A percentile compares a stretch with the other conserved stretches of the same genome.
Conservation (phyloP, 2,329 filamentous ascomycete species). For the Neofusicoccum cordaticola region DNA sequence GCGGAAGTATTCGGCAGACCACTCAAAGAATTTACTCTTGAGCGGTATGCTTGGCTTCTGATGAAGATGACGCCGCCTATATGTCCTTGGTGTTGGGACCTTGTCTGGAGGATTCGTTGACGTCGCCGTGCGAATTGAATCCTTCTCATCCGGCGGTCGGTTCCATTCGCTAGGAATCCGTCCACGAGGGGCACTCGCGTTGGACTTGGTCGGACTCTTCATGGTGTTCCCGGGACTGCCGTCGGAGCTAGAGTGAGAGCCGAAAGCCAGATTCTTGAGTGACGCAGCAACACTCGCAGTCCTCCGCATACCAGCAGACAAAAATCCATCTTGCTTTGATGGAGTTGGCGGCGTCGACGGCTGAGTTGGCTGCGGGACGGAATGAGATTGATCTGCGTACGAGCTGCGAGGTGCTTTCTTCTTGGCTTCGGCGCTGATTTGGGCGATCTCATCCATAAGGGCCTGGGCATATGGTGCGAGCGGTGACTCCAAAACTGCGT, state of each 20-base stretch:
- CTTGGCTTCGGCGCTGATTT: conserved; percentile 35
- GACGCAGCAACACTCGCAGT: conserved; percentile 63
- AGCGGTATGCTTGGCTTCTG: conserved; percentile 68
- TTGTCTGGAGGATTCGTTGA: conserved; percentile 68
- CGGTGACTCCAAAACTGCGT: conserved; percentile 72
- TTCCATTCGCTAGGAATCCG: conserved; percentile 58
- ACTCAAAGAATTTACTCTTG: conserved; percentile 81
- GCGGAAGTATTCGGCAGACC: conserved; percentile 95
- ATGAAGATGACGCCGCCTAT: conserved; percentile 59
- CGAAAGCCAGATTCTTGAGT: conserved; percentile 59
- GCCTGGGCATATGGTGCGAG: conserved; percentile 68
- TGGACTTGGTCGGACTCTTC: conserved; percentile 16
- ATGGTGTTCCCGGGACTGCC: conserved; percentile 24
- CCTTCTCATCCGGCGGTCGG: conserved; percentile 71
- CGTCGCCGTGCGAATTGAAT: conserved; percentile 63
- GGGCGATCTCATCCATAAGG: conserved; percentile 69
- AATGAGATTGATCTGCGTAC: conserved; percentile 45
- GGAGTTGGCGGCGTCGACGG: conserved; percentile 48
- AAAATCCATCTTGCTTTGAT: conserved; percentile 58
- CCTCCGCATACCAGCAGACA: conserved; percentile 58
- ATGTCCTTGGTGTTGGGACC: conserved; percentile 77
- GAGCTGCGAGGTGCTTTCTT: conserved; percentile 42
- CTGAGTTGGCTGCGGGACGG: conserved; percentile 37
- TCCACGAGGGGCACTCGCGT: conserved; percentile 37
- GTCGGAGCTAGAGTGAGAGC: conserved; percentile 27